Conservation (phyloP, 2,329 filamentous ascomycete species). For the Mariannaea elegans region DNA sequence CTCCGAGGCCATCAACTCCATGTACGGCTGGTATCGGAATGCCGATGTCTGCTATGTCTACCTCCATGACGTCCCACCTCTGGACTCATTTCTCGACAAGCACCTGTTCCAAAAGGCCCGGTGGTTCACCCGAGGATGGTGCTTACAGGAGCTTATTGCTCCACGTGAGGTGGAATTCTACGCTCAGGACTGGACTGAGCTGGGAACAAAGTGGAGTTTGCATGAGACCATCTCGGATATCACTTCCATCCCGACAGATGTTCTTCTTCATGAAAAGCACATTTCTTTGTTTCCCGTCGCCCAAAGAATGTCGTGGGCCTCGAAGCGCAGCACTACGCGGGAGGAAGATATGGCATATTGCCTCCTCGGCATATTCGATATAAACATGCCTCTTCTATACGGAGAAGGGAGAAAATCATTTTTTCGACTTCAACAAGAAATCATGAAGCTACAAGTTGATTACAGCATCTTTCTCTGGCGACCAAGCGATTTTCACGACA, state of each 20-base stretch:
- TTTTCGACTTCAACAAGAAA: conserved; percentile 16
- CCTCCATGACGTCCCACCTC: conserved; percentile 23
- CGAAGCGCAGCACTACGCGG: conserved; percentile 14
- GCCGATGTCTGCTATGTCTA: conserved; percentile 40
- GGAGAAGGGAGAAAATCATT: conserved; percentile 16
- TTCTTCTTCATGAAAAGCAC: conserved; percentile 8
- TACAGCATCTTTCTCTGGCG: conserved; percentile 23
- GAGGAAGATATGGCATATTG: conserved; percentile 20
- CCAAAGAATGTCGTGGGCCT: conserved; percentile 21
- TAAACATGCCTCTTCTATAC: conserved; percentile 21
- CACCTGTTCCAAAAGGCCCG: conserved; percentile 13
- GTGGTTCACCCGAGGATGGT: conserved; percentile 20
- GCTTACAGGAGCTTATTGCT: conserved; percentile 22
- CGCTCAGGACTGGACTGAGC: conserved; percentile 18
- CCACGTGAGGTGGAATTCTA: conserved; percentile 23
- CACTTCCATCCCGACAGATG: conserved; percentile 9
- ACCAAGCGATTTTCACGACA: conserved; percentile 2
- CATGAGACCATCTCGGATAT: conserved; percentile 12
- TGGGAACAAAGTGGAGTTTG: conserved; percentile 22
- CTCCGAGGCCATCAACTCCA: too few relatives aligned
- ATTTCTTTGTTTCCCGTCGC: background rate
- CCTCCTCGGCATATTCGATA: conserved; percentile 19
- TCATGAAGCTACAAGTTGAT: conserved; percentile 16
- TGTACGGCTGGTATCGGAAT: conserved; percentile 38
- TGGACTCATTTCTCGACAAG: conserved; percentile 10